Conservation (phyloP, 768 basidiomycete genomes). For the Collybia sordida region DNA sequence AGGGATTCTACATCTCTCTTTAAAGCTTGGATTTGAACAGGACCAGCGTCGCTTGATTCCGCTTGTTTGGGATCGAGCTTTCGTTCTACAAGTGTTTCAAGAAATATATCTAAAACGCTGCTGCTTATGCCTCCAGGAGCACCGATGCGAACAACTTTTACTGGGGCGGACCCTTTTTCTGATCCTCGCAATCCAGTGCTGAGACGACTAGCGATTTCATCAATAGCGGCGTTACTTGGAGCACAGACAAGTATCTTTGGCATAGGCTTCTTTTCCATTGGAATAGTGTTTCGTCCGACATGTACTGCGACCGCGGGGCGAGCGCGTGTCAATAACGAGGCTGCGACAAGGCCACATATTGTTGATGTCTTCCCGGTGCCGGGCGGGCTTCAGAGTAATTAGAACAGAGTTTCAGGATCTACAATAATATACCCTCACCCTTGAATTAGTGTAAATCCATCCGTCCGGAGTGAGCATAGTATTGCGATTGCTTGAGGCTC, state of each 20-base stretch:
- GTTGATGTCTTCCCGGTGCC: conserved; percentile 99
- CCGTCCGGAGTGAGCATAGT: conserved; percentile 61
- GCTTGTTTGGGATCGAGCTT: conserved; percentile 51
- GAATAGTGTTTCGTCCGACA: conserved; percentile 35
- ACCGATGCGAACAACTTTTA: conserved; percentile 92
- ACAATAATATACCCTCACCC: conserved; percentile 53
- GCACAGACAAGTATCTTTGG: conserved; percentile 87
- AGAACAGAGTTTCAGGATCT: neutral
- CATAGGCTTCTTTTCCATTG: conserved; percentile 40
- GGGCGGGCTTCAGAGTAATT: conserved; percentile 64
- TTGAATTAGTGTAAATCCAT: conserved; percentile 91
- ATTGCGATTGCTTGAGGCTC: conserved; percentile 95
- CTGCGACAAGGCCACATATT: conserved; percentile 90
- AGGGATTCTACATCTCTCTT: conserved; percentile 70
- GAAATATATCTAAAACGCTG: conserved; percentile 80
- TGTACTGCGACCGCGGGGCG: conserved; percentile 54
- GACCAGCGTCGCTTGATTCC: conserved; percentile 41
- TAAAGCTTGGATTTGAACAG: conserved; percentile 56
- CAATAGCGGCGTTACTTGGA: conserved; percentile 97
- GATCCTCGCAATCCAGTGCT: conserved; percentile 72
- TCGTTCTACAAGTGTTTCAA: conserved; percentile 84
- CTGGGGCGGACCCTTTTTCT: conserved; percentile 48
- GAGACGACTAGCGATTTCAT: conserved; percentile 89
- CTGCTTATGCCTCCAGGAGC: conserved; percentile 70
- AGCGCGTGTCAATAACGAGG: conserved; percentile 67